Percentiles rank a stretch among this genome's conserved stretches.
phyloP scores from a whole-genome alignment of 2,329 filamentous ascomycete genomes.

The Alternaria incomplexa region DNA sequence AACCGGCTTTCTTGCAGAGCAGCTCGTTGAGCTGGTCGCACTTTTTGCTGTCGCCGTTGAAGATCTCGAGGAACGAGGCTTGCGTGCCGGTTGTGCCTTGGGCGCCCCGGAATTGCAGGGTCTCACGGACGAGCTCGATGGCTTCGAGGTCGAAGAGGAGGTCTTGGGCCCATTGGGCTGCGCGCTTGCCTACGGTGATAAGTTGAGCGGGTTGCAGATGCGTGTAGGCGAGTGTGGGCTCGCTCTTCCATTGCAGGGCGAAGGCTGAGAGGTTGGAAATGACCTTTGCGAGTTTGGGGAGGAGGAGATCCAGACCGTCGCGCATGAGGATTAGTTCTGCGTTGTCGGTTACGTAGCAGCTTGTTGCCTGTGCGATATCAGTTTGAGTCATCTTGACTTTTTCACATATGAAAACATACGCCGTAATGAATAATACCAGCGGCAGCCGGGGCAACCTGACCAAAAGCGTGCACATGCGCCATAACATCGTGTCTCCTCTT shows the following conservation, averaged over 20 bases:
- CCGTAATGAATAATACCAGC: constrained; percentile 81
- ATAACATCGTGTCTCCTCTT: constrained; percentile 70
- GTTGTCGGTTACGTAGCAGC: constrained; percentile 38
- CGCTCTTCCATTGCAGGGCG: constrained; percentile 73
- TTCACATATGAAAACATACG: constrained; percentile 52
- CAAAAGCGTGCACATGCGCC: constrained; percentile 75
- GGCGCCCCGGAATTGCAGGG: constrained; percentile 74
- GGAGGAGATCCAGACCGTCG: constrained; percentile 75
- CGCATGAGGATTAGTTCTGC: constrained; percentile 68
- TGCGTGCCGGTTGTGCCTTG: constrained; percentile 54
- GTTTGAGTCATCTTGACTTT: constrained; percentile 37
- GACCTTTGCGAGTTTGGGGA: constrained; percentile 79
- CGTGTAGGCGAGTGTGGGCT: constrained; percentile 78
- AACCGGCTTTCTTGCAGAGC: constrained; percentile 70
- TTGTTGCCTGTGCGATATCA: constrained; percentile 66
- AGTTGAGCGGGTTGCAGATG: constrained; percentile 71
- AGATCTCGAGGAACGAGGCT: constrained; percentile 76
- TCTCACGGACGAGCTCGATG: constrained; percentile 71
- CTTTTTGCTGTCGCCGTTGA: constrained; percentile 65
- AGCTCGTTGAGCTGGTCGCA: constrained; percentile 68
- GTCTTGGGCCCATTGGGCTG: constrained; percentile 77
- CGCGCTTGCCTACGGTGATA: constrained; percentile 71
- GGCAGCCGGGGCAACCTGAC: constrained; percentile 73
- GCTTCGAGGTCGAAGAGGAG: constrained; percentile 76
- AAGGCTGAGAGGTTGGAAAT: constrained; percentile 77